Conservation (phyloP, 148 eudicot genomes). For the Limonium bicolor region DNA sequence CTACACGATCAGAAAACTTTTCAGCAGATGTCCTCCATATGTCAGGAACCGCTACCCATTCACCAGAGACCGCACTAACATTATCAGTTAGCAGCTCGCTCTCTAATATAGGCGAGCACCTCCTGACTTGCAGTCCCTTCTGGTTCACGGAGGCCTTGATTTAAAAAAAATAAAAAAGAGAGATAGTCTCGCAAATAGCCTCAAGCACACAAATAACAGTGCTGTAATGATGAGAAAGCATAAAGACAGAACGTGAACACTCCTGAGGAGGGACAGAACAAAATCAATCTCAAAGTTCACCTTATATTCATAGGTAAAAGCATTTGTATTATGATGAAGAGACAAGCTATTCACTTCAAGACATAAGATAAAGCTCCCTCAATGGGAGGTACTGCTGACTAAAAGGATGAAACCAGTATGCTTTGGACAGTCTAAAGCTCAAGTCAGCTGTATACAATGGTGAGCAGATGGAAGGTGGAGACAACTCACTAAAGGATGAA, state of each 20-base stretch:
- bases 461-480: too few species aligned
- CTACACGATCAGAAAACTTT: conserved; percentile 69
- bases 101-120: conserved; percentile 68
- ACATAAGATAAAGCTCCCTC: not conserved
- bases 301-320: not conserved
- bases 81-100: conserved; percentile 27
- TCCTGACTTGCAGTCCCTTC: conserved; percentile 58
- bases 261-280: too few species aligned
- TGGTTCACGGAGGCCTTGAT: conserved; percentile 5
- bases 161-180: not conserved
- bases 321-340: not conserved
- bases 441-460: too few species aligned
- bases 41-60: conserved; percentile 86
- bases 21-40: conserved; percentile 95
- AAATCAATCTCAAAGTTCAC: too few species aligned
- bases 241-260: too few species aligned
- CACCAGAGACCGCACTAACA: conserved; percentile 22
- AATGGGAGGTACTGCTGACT: not conserved
- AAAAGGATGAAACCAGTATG: not conserved
- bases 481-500: not conserved
- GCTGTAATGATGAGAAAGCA: not conserved
- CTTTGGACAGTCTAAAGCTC: not conserved
- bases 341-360: too few species aligned
- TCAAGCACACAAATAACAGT: too few species aligned
- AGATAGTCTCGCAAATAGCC: too few species aligned